These are phyloP conservation scores for Silene latifolia DNA, from an alignment of 148 eudicot species.

Conservation along the genomic window DNA sequence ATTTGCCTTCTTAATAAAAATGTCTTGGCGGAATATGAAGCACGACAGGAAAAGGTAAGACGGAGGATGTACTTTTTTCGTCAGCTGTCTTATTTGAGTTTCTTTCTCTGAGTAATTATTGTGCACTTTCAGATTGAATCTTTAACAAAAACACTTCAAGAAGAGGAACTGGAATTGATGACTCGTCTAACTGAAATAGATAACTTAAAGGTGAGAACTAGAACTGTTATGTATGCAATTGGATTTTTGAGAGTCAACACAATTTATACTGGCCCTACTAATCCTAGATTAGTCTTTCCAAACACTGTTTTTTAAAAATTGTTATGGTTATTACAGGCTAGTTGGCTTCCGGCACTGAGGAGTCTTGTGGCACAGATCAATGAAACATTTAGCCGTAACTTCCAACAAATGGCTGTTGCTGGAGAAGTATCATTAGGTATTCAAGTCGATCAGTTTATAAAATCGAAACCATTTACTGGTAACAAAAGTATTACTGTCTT, in stretches of 20 bases:
- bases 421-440: slow-evolving; percentile 95
- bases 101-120: slow-evolving; percentile 5
- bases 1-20: slow-evolving; percentile 75
- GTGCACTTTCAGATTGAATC: slow-evolving; percentile 52
- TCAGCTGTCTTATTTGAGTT: slow-evolving; percentile 8
- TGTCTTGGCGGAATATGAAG: slow-evolving; percentile 82
- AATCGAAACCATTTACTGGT: background rate
- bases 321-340: slow-evolving; percentile 47
- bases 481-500: background rate
- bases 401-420: slow-evolving; percentile 98
- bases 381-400: slow-evolving; percentile 79
- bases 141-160: slow-evolving; percentile 47
- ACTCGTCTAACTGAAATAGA: slow-evolving; percentile 52
- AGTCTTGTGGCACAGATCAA: slow-evolving; percentile 77
- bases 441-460: background rate
- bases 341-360: slow-evolving; percentile 90
- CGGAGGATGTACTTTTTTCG: slow-evolving; percentile 1
- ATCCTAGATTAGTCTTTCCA: too few species aligned
- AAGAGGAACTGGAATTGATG: slow-evolving; percentile 48
- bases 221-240: background rate
- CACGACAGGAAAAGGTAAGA: slow-evolving; percentile 65
- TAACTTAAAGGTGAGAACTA: slow-evolving; percentile 52
- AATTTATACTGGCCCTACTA: too few species aligned
- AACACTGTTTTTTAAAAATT: background rate
- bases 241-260: background rate